Evolutionary conservation across 495 filamentous ascomycete genomes (phyloP), one percentile per base, ranked within the genome.

Genomic region (Pseudomonodictys pantanalensis): DNA sequence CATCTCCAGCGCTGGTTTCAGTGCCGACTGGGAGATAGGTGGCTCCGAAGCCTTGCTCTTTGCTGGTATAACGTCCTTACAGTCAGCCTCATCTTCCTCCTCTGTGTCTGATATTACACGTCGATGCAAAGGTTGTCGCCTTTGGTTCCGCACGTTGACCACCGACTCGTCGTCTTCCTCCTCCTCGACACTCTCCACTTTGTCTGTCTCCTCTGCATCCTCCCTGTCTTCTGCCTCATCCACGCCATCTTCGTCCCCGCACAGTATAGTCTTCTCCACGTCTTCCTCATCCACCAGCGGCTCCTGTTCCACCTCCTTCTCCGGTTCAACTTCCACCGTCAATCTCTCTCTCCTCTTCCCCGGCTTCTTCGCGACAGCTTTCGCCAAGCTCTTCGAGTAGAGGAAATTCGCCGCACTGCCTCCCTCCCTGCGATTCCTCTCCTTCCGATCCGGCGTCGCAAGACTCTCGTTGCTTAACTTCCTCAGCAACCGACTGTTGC

Each of bases 201-300:
- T 38, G 18, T 45, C 32, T 53, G 7, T 23, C 12, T 26, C 24
- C 12, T 45, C 42, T 5, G 24, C 6, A 43, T 29, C 30, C 30
- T 64, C 38, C 11, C 56, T 1, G 26, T 60, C 24, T 22, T 5
- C 43, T 48, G 18, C 32, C 5, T n/a, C 25, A 15, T 38, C 45
- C 15, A 12, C 30, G 11, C 60, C 56, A 23, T 71, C 70, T n/a
- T 64, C 64, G 50, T 60, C 57, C 18, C 53, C 58, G 57, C 68
- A 72, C 60, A 60, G 68, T 2, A 72, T 17, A 46, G 65, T 72
- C 42, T 68, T 58, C 53, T 71, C 70, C 30, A 60, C 49, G 22
- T 60, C 59, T 35, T 66, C 57, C 28, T 56, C 62, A n/a, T 43
- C 62, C 5, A 54, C 5, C 12, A 44, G 47, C 28, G 35, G 50